phyloP scores from a whole-genome alignment of 495 filamentous ascomycete genomes.

The Poronia punctata region DNA sequence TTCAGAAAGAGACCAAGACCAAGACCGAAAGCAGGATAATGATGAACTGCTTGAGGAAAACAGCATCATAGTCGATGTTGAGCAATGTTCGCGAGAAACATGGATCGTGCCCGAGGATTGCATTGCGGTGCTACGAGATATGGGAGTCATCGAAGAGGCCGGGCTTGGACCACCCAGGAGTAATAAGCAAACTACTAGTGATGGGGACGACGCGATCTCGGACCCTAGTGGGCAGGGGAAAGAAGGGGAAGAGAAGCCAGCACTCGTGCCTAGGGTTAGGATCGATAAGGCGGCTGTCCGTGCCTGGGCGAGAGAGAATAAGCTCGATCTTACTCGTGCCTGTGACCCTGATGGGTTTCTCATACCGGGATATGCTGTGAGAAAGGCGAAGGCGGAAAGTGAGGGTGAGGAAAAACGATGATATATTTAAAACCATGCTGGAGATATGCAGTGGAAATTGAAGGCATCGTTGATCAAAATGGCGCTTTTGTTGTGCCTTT shows the following conservation, averaged over 20 bases:
- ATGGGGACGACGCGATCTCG: constrained; percentile 15
- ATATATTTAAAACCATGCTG: background rate
- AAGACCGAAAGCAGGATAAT: background rate
- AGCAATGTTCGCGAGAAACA: constrained; percentile 48
- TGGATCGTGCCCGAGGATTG: constrained; percentile 81
- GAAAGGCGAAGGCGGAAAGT: constrained; percentile 18
- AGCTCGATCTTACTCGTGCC: constrained; percentile 38
- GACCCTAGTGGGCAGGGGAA: constrained; percentile 8
- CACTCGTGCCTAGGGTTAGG: constrained; percentile 35
- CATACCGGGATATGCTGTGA: constrained; percentile 41
- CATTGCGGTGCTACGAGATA: constrained; percentile 65
- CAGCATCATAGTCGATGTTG: constrained; percentile 31
- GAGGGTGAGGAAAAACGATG: constrained; percentile 18
- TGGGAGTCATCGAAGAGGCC: constrained; percentile 64
- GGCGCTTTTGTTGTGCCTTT: too few relatives aligned
- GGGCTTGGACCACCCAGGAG: constrained; percentile 36
- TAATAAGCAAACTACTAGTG: constrained; percentile 4
- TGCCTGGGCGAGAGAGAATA: constrained; percentile 44
- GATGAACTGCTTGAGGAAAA: constrained; percentile 4
- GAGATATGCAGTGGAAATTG: too few relatives aligned
- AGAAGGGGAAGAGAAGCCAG: constrained; percentile 16
- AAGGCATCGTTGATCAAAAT: too few relatives aligned
- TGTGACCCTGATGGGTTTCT: constrained; percentile 54
- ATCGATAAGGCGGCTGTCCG: constrained; percentile 50
- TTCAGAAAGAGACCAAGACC: constrained; percentile 13